Evolutionary conservation across 192 early-diverging fungal genomes (phyloP), one percentile per base, ranked within the genome.

Genomic region (Gorgonomyces haynaldii): DNA sequence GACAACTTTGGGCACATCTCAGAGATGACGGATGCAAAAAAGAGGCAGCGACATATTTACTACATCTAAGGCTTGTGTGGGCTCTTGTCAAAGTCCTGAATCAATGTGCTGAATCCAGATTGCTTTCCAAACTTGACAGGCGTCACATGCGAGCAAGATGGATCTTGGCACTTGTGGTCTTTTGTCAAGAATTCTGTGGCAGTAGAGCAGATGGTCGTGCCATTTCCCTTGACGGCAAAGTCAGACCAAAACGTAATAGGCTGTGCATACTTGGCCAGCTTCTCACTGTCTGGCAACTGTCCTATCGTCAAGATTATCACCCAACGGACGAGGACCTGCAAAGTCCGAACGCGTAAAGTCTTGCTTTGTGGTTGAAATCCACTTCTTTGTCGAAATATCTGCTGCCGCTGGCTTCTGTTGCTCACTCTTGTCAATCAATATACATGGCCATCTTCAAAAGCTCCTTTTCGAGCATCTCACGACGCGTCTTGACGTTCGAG

Each of bases 241-340:
- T 65, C 64, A 1, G 53, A 50, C 71, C 71, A 74, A 38, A 74
- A 74, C 0, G 71, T 74, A 54, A 74, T 69, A n/a, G 71, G 71
- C 8, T 56, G 48, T 12, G 37, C 49, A 32, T 56, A 69, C 20
- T 50, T 32, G 1, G 31, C 44, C 2, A 40, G 12, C 10, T 60
- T 52, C 37, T 45, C 62, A 55, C 64, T 29, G 21, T 12, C 10
- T 22, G 42, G 42, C 1, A 43, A 20, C 17, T 25, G n/a, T 28
- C n/a, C n/a, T n/a, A n/a, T n/a, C n/a, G n/a, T n/a, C n/a, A n/a
- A n/a, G n/a, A n/a, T n/a, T n/a, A n/a, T n/a, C 16, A 21, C 32
- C 37, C 29, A 40, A 42, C 26, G 22, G n/a, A 3, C 39, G 36
- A 52, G 23, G 22, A 23, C 26, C 26, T 45, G 40, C 28, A 15